A percentile compares a stretch with the other conserved stretches of the same genome.
These are phyloP conservation scores for Herpetomonas samuelpessoai DNA, from an alignment of 208 protist species.

Conservation along the genomic window DNA sequence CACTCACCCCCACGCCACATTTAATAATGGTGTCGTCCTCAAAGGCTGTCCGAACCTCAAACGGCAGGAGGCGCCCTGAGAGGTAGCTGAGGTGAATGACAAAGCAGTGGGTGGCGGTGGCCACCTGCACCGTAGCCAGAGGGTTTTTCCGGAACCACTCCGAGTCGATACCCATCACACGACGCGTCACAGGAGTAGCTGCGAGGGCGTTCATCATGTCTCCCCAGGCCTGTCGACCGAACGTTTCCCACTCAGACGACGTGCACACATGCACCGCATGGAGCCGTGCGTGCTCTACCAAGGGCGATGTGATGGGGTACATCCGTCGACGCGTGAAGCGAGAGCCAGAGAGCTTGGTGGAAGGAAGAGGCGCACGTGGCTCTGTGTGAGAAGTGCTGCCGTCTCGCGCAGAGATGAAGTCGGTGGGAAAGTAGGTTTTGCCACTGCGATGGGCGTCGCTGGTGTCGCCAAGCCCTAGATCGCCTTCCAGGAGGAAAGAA, in stretches of 20 bases:
- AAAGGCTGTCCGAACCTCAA: conserved; percentile 18
- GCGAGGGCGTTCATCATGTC: conserved; percentile 34
- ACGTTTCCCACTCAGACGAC: conserved; percentile 22
- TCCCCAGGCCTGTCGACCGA: conserved; percentile 27
- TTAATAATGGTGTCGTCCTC: conserved; percentile 34
- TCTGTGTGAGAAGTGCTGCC: too few relatives aligned
- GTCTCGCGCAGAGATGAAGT: too few relatives aligned
- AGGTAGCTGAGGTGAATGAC: conserved; percentile 58
- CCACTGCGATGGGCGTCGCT: too few relatives aligned
- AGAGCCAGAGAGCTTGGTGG: too few relatives aligned
- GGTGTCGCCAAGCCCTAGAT: too few relatives aligned
- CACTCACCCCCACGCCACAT: conserved; percentile 44
- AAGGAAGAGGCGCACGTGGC: too few relatives aligned
- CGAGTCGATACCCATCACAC: conserved; percentile 46
- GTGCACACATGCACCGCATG: conserved; percentile 26
- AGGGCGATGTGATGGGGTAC: conserved; percentile 15
- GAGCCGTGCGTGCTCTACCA: conserved; percentile 8
- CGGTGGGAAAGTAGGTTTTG: too few relatives aligned
- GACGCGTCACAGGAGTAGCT: conserved; percentile 12
- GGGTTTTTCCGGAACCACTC: conserved; percentile 58
- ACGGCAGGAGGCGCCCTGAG: conserved; percentile 24
- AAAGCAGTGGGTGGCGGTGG: conserved; percentile 55
- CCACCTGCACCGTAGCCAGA: conserved; percentile 45
- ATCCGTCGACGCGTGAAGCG: neutral
- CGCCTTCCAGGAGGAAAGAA: too few relatives aligned